Percentiles rank a stretch among this genome's conserved stretches.
Conservation (phyloP, 106 monocot genomes). For the Allium fistulosum region DNA sequence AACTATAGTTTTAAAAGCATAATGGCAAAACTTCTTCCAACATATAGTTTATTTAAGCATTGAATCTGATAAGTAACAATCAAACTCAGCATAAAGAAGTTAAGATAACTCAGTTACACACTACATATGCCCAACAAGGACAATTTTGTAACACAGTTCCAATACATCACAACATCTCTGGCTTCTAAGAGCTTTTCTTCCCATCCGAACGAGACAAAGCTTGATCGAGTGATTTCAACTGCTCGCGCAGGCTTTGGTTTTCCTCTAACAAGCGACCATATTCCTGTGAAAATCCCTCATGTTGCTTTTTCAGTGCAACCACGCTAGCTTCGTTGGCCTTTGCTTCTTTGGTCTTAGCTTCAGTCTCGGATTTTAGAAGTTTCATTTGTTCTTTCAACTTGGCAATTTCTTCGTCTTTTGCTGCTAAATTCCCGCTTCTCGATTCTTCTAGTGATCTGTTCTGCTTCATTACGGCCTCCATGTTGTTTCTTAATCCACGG, state of each 20-base stretch:
- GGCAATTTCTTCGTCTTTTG: conserved; percentile 33
- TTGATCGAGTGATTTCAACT: conserved; percentile 64
- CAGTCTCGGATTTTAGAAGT: conserved; percentile 25
- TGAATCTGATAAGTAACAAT: no score
- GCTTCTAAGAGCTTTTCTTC: conserved; percentile 43
- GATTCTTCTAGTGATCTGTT: conserved; percentile 58
- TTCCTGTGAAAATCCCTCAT: conserved; percentile 61
- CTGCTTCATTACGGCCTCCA: conserved; percentile 61
- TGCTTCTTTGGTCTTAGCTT: conserved; percentile 28
- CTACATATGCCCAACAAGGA: no score
- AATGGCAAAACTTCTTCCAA: no score
- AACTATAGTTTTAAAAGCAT: no score
- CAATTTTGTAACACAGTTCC: no score
- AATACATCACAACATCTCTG: background rate
- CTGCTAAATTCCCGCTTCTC: conserved; percentile 41
- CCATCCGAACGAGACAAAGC: conserved; percentile 46
- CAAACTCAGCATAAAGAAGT: no score
- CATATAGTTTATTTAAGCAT: no score
- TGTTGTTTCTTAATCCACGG: conserved; percentile 38
- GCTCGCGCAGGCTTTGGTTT: conserved; percentile 54
- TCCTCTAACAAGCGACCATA: conserved; percentile 73
- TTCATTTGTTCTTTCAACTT: conserved; percentile 36
- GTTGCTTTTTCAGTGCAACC: conserved; percentile 55
- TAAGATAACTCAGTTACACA: no score
- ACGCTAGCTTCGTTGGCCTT: conserved; percentile 49